Evolutionary conservation across 495 filamentous ascomycete genomes (phyloP), one percentile per base, ranked within the genome.

Genomic region (Parmelia sp.): DNA sequence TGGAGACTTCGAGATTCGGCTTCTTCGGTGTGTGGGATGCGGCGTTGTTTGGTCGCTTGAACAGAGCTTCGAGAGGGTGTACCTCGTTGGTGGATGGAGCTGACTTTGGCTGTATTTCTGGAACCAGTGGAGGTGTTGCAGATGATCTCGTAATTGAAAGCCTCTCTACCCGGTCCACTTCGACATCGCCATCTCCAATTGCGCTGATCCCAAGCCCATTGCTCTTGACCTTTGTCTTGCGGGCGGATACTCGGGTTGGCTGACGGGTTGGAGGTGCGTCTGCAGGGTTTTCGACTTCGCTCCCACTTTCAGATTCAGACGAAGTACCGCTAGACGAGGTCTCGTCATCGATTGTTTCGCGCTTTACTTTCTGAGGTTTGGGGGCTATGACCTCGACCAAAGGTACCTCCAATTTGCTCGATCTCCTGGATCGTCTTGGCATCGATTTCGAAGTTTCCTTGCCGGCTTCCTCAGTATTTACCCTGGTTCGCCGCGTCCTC

Each of bases 41-140:
- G 21, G 74, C 15, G 70, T 70, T 3, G 79, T 74, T 29, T 81
- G 74, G 2, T 15, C 84, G 84, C 71, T 96, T 96, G 80, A 92
- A 97, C 11, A 97, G 83, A 0, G 90, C 89, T 76, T 97, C 92
- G 15, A 96, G 78, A 0, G 92, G 92, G 67, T 96, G 91, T 17
- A 94, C 78, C 66, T 88, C 86, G 68, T 76, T 78, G 23, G 68
- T 53, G 35, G 69, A 60, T 27, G 74, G 42, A 71, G 63, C 33
- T 69, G 67, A 64, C 27, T 53, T 65, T 21, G 59, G 42, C 29
- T 21, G 40, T 33, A 33, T 3, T 25, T 36, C 35, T 49, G 57
- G 45, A 36, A 27, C 9, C 25, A 58, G 39, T 37, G 58, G 58
- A 27, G 70, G 67, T 35, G 62, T 68, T 27, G 65, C 62, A 39